Evolutionary conservation across 1,284 basidiomycete genomes (phyloP).

Genomic region (Tylopilus sp.): DNA sequence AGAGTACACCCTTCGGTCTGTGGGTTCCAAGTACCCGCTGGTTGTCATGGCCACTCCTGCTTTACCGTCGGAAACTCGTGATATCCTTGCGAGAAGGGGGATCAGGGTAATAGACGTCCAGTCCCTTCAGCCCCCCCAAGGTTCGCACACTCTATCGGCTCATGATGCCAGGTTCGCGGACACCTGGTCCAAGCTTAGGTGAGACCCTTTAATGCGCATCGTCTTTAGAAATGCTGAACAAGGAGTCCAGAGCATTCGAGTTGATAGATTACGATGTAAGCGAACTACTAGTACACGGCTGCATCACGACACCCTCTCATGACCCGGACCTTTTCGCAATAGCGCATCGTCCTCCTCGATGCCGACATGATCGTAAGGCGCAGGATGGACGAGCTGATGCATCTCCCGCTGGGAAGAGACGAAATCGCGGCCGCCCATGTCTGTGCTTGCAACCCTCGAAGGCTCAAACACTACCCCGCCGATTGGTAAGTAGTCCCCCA

Average conservation of each 20-base stretch:
- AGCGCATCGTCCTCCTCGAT: slow-evolving; percentile 84
- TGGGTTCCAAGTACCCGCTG: slow-evolving; percentile 70
- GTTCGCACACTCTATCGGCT: slow-evolving; percentile 44
- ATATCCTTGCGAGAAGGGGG: slow-evolving; percentile 50
- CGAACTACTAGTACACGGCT: too few relatives aligned
- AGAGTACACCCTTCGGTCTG: slow-evolving; percentile 58
- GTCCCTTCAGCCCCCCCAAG: slow-evolving; percentile 52
- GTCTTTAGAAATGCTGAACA: slow-evolving; percentile 2
- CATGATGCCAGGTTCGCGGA: slow-evolving; percentile 71
- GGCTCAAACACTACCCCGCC: slow-evolving; percentile 75
- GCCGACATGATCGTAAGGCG: slow-evolving; percentile 85
- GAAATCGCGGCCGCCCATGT: slow-evolving; percentile 85
- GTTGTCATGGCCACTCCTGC: slow-evolving; percentile 74
- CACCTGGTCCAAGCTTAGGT: slow-evolving; percentile 90
- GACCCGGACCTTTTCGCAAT: slow-evolving; percentile 4
- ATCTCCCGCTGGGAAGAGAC: slow-evolving; percentile 57
- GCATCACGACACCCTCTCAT: neutral
- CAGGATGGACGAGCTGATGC: slow-evolving; percentile 92
- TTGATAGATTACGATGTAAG: slow-evolving; percentile 71
- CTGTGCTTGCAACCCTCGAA: slow-evolving; percentile 90
- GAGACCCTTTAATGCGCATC: slow-evolving; percentile 16
- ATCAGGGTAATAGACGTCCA: slow-evolving; percentile 59
- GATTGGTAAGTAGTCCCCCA: slow-evolving; percentile 66
- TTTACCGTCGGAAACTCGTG: slow-evolving; percentile 51
- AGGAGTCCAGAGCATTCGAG: slow-evolving; percentile 61